These are phyloP conservation scores for Backusella tarrabulga DNA, from an alignment of 192 early-diverging fungal species.

Conservation along the genomic window DNA sequence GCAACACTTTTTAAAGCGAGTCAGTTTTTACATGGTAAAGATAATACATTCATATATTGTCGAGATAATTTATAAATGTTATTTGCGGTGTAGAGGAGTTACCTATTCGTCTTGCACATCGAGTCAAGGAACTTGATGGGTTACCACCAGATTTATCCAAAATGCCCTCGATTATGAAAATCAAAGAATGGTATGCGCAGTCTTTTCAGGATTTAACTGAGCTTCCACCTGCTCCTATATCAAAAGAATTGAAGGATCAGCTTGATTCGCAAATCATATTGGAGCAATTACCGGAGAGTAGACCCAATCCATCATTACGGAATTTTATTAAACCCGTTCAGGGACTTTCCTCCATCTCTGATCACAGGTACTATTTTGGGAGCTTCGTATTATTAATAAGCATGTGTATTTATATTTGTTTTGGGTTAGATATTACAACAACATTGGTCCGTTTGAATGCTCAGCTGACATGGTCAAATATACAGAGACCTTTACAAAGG, in stretches of 20 bases:
- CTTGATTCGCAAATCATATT: slow-evolving; percentile 26
- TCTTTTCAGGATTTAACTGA: slow-evolving; percentile 59
- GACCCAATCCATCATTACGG: slow-evolving; percentile 40
- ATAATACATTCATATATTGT: no score
- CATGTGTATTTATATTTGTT: not conserved
- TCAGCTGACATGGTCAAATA: slow-evolving; percentile 73
- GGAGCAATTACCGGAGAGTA: slow-evolving; percentile 40
- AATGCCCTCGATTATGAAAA: slow-evolving; percentile 91
- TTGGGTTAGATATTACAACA: slow-evolving; percentile 53
- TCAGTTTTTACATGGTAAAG: slow-evolving; percentile 67
- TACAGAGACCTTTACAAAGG: slow-evolving; percentile 81
- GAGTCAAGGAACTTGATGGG: slow-evolving; percentile 93
- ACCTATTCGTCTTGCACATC: slow-evolving; percentile 89
- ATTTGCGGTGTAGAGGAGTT: slow-evolving; percentile 63
- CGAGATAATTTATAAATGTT: not conserved
- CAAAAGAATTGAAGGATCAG: not conserved
- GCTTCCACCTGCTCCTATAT: slow-evolving; percentile 1
- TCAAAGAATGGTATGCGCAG: slow-evolving; percentile 95
- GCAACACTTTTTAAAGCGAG: slow-evolving; percentile 72
- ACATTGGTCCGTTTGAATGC: slow-evolving; percentile 52
- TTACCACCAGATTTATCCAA: slow-evolving; percentile 81
- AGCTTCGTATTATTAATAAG: not conserved
- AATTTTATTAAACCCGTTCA: slow-evolving; percentile 4
- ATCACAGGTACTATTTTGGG: slow-evolving; percentile 42
- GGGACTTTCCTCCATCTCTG: slow-evolving; percentile 31